Evolutionary conservation across 352 stramenopile species (phyloP).

Genomic region (Pythium oligandrum): DNA sequence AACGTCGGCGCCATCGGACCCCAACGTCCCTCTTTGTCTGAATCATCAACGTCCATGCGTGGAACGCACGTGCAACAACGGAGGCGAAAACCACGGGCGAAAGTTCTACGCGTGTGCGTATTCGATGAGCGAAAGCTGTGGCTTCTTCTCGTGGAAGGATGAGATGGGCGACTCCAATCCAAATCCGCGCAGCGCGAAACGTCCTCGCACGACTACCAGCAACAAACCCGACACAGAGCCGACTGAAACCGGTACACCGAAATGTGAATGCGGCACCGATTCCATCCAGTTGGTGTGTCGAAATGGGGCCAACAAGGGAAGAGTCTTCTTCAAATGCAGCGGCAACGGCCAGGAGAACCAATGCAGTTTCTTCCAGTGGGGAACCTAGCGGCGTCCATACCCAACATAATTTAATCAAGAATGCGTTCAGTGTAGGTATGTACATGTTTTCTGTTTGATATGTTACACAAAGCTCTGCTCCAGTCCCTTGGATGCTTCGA

Average conservation of each 20-base stretch:
- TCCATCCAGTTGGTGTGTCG: constrained; percentile 52
- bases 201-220: background rate
- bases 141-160: constrained; percentile 92
- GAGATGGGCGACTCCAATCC: constrained; percentile 31
- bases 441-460: too few relatives aligned
- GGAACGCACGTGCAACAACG: constrained; percentile 39
- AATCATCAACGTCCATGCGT: constrained; percentile 41
- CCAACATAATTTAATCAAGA: too few relatives aligned
- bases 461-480: too few relatives aligned
- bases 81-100: constrained; percentile 81
- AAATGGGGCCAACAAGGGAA: constrained; percentile 84
- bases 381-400: constrained; percentile 16
- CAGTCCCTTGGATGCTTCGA: constrained; percentile 26
- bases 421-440: too few relatives aligned
- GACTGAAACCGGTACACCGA: constrained; percentile 1
- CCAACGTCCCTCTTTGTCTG: constrained; percentile 29
- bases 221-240: background rate
- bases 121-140: constrained; percentile 67
- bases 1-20: background rate
- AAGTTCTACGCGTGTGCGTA: constrained; percentile 91
- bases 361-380: constrained; percentile 93
- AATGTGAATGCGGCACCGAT: constrained; percentile 42
- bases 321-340: constrained; percentile 92
- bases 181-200: background rate
- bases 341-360: constrained; percentile 69